Base-by-base conservation (phyloP, 2,329 filamentous ascomycete genomes). In the Fusarium denticulatum region DNA sequence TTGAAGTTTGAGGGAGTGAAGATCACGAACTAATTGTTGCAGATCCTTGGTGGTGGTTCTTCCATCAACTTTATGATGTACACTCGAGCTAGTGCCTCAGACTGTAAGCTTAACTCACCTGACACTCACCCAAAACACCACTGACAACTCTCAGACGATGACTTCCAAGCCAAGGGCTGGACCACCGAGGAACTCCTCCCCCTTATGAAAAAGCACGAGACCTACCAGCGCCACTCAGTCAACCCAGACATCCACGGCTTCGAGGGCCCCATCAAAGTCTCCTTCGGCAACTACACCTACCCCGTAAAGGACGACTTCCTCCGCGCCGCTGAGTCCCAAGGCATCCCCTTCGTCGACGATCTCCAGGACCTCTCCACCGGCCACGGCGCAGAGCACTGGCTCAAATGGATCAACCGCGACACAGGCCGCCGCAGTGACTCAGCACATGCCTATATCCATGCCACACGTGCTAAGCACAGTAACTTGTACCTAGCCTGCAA, bases 221-320 rank as follows among this genome's bases (percentile, higher is more conserved):
- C 92, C 0, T 95, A 94, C 76, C 93, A 95, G 77, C 83, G 89
- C 42, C 84, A 90, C 12, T 88, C 85, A 55, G 89, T 89, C 75
- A 92, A 92, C 80, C 85, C 83, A 70, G 91, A 93, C 15, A 80
- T 93, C 28, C 93, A 96, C 77, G 93, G 93, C 3, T 94, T 91
- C 63, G 92, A 94, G 39, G 93, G 93, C 0, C 93, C 93, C 1
- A 94, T 95, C 84, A 94, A 94, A 83, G 92, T 94, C 43, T 94
- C 92, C 0, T 95, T 95, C 72, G 92, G 92, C 61, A 94, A 94
- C 82, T 92, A 94, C 82, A 93, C 91, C 9, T 95, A 95, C 75
- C 93, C 93, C 3, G 91, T 95, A 82, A 94, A 93, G 87, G 91
- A 95, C 58, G 93, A 96, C 81, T 95, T 95, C 85, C 85, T 95